Percentiles rank a stretch among this genome's conserved stretches.
Evolutionary conservation across 164 flowering plant species (phyloP).

Genomic region (Kingdonia uniflora): DNA sequence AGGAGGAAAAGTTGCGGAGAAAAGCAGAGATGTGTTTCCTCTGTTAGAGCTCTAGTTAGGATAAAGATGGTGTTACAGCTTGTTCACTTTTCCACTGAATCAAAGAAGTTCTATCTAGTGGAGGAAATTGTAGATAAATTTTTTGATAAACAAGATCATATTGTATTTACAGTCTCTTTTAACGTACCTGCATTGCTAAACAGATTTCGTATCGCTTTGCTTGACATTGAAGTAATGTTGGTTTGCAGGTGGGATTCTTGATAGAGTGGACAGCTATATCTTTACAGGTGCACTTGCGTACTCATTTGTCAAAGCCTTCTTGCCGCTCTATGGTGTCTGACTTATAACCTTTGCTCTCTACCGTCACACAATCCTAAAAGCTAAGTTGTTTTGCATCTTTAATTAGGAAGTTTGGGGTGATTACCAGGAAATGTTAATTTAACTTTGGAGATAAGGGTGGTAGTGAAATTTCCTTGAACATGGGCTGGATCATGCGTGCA

Average conservation of each 20-base stretch:
- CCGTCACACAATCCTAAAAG: neutral
- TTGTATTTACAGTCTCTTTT: too few species aligned
- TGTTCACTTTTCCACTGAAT: too few species aligned
- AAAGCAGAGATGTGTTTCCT: too few species aligned
- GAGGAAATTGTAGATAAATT: too few species aligned
- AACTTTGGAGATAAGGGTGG: neutral
- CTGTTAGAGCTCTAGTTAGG: too few species aligned
- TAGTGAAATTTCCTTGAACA: neutral
- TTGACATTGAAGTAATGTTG: neutral
- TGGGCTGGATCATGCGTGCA: neutral
- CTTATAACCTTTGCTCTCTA: neutral
- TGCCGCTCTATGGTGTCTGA: slow-evolving; percentile 90
- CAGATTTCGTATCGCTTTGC: neutral
- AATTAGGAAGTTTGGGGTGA: neutral
- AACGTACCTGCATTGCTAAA: too few species aligned
- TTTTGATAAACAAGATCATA: too few species aligned
- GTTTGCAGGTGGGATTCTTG: slow-evolving; percentile 83
- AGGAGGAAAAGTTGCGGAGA: too few species aligned
- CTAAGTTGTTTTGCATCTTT: neutral
- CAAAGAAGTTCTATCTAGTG: too few species aligned
- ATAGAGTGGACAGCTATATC: slow-evolving; percentile 83
- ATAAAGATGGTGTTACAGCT: too few species aligned
- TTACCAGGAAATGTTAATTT: neutral
- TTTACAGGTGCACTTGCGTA: slow-evolving; percentile 97
- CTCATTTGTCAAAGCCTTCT: slow-evolving; percentile 64